A percentile compares a stretch with the other conserved stretches of the same genome.
Evolutionary conservation across 2,329 filamentous ascomycete genomes (phyloP).

Genomic region (Helotiales sp.): DNA sequence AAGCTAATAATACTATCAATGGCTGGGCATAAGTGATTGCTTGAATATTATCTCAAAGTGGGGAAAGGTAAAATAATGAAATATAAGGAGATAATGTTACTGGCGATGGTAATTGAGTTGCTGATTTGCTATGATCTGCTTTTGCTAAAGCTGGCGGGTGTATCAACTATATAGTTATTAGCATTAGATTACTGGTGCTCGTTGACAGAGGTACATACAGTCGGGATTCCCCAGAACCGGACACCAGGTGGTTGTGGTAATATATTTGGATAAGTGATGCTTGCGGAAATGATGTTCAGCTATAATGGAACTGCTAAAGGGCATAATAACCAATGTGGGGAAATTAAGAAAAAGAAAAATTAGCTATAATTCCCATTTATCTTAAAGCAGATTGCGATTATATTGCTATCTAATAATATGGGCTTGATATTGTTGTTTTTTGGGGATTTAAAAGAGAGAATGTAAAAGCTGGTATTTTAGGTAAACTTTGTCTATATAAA

Average conservation of each 20-base stretch:
- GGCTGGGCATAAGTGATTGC: not conserved
- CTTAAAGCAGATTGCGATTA: not conserved
- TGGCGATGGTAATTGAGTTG: not conserved
- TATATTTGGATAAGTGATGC: conserved; percentile 5
- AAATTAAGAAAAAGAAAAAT: not conserved
- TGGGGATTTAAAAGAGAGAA: conserved; percentile 2
- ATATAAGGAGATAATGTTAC: not conserved
- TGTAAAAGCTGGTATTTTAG: conserved; percentile 10
- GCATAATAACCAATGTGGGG: conserved; percentile 3
- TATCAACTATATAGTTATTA: not conserved
- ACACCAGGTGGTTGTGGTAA: not conserved
- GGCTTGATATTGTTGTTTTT: not conserved
- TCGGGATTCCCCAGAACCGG: not conserved
- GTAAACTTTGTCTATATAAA: not conserved
- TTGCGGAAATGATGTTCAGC: not conserved
- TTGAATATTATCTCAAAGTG: not conserved
- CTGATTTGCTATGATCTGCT: not conserved
- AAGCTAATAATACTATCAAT: not conserved
- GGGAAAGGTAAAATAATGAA: not conserved
- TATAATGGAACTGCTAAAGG: not conserved
- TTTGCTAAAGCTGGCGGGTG: not conserved
- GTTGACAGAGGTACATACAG: not conserved
- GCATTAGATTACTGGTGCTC: not conserved
- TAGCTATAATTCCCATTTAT: not conserved
- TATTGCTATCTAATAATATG: conserved; percentile 9